Conservation (phyloP, 1,284 basidiomycete species). For the Cryptococcus sp. region DNA sequence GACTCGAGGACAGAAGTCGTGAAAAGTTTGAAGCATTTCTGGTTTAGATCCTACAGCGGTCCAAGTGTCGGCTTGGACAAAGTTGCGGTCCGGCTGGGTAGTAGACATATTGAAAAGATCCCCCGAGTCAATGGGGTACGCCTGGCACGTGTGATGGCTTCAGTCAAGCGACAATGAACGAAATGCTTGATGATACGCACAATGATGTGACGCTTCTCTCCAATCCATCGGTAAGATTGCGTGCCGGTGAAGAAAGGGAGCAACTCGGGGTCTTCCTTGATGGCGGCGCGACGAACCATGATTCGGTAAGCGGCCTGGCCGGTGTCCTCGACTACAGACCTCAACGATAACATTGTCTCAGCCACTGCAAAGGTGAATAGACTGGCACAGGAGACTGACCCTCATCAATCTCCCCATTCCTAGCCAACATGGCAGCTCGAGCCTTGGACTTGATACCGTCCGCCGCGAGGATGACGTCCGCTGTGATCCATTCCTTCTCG, state of each 20-base stretch:
- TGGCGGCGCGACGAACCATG: conserved; percentile 40
- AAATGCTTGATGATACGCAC: conserved; percentile 16
- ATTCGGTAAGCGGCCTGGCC: conserved; percentile 54
- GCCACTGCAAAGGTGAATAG: neutral
- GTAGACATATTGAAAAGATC: conserved; percentile 51
- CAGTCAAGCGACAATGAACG: neutral
- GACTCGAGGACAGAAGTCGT: conserved; percentile 48
- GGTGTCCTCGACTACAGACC: conserved; percentile 41
- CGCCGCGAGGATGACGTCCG: conserved; percentile 49
- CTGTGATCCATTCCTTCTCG: conserved; percentile 40
- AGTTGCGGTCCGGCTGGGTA: conserved; percentile 49
- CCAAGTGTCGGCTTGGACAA: conserved; percentile 47
- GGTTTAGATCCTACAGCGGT: conserved; percentile 45
- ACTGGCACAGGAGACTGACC: conserved; percentile 17
- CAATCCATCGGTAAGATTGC: conserved; percentile 51
- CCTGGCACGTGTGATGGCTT: conserved; percentile 12
- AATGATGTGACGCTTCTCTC: conserved; percentile 50
- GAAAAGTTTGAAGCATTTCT: conserved; percentile 48
- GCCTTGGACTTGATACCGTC: conserved; percentile 50
- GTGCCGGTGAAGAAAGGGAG: conserved; percentile 44
- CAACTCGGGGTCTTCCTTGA: conserved; percentile 50
- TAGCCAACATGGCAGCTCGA: conserved; percentile 40
- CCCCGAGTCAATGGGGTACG: conserved; percentile 48
- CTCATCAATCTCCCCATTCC: conserved; percentile 44
- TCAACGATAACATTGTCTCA: neutral